Conservation (phyloP, 202 grass and related monocot genomes). For the Digitaria exilis region DNA sequence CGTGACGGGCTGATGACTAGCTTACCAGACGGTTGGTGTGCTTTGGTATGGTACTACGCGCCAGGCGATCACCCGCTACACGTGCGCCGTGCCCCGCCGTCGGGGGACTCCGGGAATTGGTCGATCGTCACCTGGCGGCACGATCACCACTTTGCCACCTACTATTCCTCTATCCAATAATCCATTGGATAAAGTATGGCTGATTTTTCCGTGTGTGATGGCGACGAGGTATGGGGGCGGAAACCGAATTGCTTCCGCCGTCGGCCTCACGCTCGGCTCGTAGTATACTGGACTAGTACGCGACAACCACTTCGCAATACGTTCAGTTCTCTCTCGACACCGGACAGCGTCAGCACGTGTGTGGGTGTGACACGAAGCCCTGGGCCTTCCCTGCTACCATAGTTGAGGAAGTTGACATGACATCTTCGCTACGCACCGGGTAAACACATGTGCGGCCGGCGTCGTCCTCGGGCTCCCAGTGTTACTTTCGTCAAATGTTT, state of each 20-base stretch:
- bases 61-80: constrained; percentile 8
- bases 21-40: neutral
- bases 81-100: neutral
- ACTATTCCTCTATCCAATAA: neutral
- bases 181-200: neutral
- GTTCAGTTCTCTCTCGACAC: too few relatives aligned
- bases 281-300: neutral
- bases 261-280: neutral
- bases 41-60: neutral
- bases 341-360: neutral
- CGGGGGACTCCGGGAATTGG: neutral
- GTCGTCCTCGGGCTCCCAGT: neutral
- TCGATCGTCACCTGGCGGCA: neutral
- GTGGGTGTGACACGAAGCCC: neutral
- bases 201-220: neutral
- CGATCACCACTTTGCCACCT: neutral
- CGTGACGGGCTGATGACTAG: constrained; percentile 32
- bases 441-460: neutral
- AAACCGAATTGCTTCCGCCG: neutral
- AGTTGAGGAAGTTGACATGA: too few relatives aligned
- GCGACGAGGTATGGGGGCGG: too few relatives aligned
- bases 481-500: neutral
- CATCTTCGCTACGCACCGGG: neutral
- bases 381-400: neutral
- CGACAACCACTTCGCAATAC: neutral